phyloP scores from a whole-genome alignment of 805 yeast genomes.

The Yamadazyma scolyti region DNA sequence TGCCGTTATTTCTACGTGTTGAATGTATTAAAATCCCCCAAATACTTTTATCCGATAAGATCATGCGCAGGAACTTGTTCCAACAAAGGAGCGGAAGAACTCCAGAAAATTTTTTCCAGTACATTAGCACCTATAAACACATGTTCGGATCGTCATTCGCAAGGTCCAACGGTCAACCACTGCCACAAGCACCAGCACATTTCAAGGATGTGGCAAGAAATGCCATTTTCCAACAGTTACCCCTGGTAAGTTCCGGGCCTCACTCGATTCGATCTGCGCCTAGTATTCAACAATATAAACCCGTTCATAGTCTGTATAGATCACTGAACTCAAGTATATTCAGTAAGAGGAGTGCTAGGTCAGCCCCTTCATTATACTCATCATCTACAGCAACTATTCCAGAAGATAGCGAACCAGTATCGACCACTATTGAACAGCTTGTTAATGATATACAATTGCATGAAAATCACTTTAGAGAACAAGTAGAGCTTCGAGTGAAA shows the following conservation, averaged over 20 bases:
- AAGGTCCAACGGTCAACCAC: constrained; percentile 17
- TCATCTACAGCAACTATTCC: constrained; percentile 43
- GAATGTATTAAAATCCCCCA: too few relatives aligned
- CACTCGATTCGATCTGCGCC: constrained; percentile 40
- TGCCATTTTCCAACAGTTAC: constrained; percentile 41
- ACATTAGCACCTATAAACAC: constrained; percentile 1
- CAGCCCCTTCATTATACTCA: constrained; percentile 42
- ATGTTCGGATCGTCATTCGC: constrained; percentile 32
- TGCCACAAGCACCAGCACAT: constrained; percentile 31
- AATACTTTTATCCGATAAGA: too few relatives aligned
- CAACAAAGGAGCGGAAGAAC: constrained; percentile 9
- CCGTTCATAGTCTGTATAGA: constrained; percentile 17
- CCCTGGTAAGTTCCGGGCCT: constrained; percentile 21
- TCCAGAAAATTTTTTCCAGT: constrained; percentile 9
- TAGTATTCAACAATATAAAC: constrained; percentile 20
- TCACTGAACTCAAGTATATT: constrained; percentile 38
- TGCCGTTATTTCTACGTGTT: too few relatives aligned
- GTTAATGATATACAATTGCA: constrained; percentile 38
- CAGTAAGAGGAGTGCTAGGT: constrained; percentile 35
- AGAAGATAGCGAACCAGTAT: constrained; percentile 39
- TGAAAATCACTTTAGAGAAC: constrained; percentile 24
- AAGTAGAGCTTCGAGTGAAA: constrained; percentile 6
- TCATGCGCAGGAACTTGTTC: too few relatives aligned
- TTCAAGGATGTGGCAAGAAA: constrained; percentile 41
- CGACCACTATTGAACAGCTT: constrained; percentile 41